phyloP scores from a whole-genome alignment of 179 eudicot genomes.

The Drosera spatulata region DNA sequence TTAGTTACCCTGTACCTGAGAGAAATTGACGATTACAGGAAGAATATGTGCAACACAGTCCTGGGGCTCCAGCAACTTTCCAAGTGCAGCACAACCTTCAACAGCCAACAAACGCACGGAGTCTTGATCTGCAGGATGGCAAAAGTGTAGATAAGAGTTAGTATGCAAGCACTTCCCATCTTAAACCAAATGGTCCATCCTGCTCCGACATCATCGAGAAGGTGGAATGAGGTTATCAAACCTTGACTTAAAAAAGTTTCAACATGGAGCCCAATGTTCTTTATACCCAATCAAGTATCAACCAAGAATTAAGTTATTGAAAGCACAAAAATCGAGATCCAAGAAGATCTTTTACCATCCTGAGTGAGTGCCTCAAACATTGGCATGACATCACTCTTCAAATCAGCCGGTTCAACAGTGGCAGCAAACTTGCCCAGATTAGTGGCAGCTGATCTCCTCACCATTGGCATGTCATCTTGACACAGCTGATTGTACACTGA shows the following conservation, averaged over 20 bases:
- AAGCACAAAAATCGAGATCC: too few species aligned
- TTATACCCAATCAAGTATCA: too few species aligned
- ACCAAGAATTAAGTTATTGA: too few species aligned
- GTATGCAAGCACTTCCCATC: too few species aligned
- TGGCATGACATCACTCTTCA: slow-evolving; percentile 74
- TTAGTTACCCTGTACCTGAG: slow-evolving; percentile 46
- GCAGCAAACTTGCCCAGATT: slow-evolving; percentile 95
- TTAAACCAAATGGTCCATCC: too few species aligned
- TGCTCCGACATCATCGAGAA: too few species aligned
- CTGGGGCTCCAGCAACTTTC: slow-evolving; percentile 91
- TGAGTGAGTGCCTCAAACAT: slow-evolving; percentile 88
- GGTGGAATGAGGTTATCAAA: too few species aligned
- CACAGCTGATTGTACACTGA: slow-evolving; percentile 78
- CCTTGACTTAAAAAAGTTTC: too few species aligned
- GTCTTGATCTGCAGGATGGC: slow-evolving; percentile 63
- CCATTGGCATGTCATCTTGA: slow-evolving; percentile 99
- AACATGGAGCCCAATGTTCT: too few species aligned
- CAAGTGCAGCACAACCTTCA: slow-evolving; percentile 98
- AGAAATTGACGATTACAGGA: slow-evolving; percentile 93
- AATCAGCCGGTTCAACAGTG: slow-evolving; percentile 72
- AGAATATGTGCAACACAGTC: slow-evolving; percentile 94
- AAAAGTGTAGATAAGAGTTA: too few species aligned
- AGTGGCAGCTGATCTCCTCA: slow-evolving; percentile 90
- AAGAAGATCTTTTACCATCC: slow-evolving; percentile 40
- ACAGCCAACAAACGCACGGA: slow-evolving; percentile 97